Base-by-base conservation (phyloP, 2,329 filamentous ascomycete species). In the Eutypella sp. region DNA sequence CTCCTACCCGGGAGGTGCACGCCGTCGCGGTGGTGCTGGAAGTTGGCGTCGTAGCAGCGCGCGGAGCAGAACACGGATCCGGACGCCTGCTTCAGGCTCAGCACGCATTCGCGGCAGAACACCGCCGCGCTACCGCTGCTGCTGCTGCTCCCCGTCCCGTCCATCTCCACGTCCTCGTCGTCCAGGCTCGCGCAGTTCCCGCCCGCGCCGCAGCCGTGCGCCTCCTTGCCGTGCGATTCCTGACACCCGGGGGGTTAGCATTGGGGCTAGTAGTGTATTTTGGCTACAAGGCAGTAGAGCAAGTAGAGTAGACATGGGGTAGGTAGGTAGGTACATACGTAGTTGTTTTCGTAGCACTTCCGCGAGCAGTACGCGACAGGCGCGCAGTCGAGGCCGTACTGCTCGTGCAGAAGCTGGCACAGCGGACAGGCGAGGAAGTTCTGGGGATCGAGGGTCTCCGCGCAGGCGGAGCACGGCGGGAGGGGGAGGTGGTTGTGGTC, bases 341-440 rank as follows among this genome's bases (percentile, higher is more conserved):
- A 66, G 41, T 65, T 67, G 33, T 65, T 60, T 6, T 65, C 57
- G 23, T 62, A 62, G 50, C 73, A 76, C 20, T 61, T 61, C 6
- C 69, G 62, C 1, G 70, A 72, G 55, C 73, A 76, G 51, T 73
- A 77, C 7, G 73, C 57, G 2, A 67, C 68, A 45, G 71, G 52
- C 24, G 58, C 59, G 41, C 60, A 57, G 9, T 49, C 49, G 3
- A 69, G 60, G 11, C 67, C 67, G 47, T 69, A 62, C 33, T 68
- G 60, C 11, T 57, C 55, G 10, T 58, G 49, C 2, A 73, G 56
- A n/a, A 70, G 56, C 50, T 75, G 69, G 54, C 74, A 77, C 5
- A 74, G 41, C 2, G 67, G 60, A 42, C 74, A 77, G 5, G 69
- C 68, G 1, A 70, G 46, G 7, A 74, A 66, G 8, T 67, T 57